Evolutionary conservation across 1,284 basidiomycete species (phyloP), one percentile per base, ranked within the genome.

Genomic region (Moniliophthora roreri): DNA sequence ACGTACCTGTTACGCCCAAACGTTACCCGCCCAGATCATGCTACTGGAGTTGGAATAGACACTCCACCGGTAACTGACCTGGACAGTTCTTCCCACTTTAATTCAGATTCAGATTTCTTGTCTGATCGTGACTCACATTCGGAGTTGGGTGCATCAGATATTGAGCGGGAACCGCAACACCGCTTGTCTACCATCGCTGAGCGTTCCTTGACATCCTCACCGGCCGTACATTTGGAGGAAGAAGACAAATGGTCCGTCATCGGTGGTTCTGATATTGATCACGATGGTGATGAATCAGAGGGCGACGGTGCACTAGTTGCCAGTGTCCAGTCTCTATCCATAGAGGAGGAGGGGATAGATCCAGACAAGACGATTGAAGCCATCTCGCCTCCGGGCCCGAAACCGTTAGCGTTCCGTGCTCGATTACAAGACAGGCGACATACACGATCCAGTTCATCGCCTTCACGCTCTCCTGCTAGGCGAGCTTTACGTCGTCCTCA

Each of bases 1-100:
- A 91, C 89, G 1, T 85, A 89, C 65, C 80, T 92, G 50, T 76
- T 92, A 26, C 83, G 90, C 28, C 90, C 90, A 2, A 88, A 89
- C 57, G 76, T 84, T 51, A 78, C 77, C 36, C 81, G 81, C 18
- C 84, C 84, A 1, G 81, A 84, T 61, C 75, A 70, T 50, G 62
- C 63, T 38, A 75, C 75, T 3, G 60, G 67, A 15, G 61, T 66
- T 2, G 62, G 66, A 7, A 66, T 90, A 24, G 82, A 84, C 54
- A 91, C 89, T 1, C 90, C 89, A 11, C 87, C 90, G 5, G 68
- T 76, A 10, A 91, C 88, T 0, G 88, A 91, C 60, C 66, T 81
- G 58, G 80, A 85, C 55, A 76, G 77, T 38, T 79, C 81, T 48
- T 76, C 78, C 15, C 72, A 74, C 34, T 74, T 74, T 36, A 75